Evolutionary conservation across 495 filamentous ascomycete species (phyloP), one percentile per base, ranked within the genome.

Genomic region (Melanomma pulvis-pyrius): DNA sequence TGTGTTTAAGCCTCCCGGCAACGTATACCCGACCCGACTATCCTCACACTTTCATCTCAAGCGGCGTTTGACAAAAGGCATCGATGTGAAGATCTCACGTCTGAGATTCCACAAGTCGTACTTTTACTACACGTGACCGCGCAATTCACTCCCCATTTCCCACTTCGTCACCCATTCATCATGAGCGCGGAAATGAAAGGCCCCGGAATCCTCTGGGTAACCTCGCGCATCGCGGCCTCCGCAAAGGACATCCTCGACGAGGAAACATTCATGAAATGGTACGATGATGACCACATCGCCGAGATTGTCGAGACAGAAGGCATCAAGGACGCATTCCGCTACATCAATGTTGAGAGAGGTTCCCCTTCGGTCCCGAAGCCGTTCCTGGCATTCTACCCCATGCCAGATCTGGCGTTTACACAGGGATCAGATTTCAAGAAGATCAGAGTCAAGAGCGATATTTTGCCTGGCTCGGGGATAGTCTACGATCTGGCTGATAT

Each of bases 281-380:
- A 75, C 62, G 65, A 71, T 30, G 57, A 73, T 3, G 72, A 72
- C 60, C 72, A 74, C 59, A 76, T 76, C 39, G 57, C 73, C 7
- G 74, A 75, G 36, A 70, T 75, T 17, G 51, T 77, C 17, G 57
- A 64, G 19, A 74, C 73, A 15, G 55, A 59, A 0, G 74, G 68
- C 11, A 71, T 78, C 15, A 60, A 71, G 1, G 64, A 71, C 21
- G 72, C 73, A 15, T 61, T 70, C 41, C 73, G 72, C 12, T 75
- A 65, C 39, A 63, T 62, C 26, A 51, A 71, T 32, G 59, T 66
- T 19, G 65, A 73, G 12, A 51, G 55, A n/a, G 65, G 48, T 24
- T 54, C 52, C 8, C 46, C 66, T 6, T 17, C 21, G 4, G 71
- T 39, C 15, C 48, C 60, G 2, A 70, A 63, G 26, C 73, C 71